Evolutionary conservation across 371 early-diverging fungal species (phyloP).

Genomic region (Mucor racemosus): DNA sequence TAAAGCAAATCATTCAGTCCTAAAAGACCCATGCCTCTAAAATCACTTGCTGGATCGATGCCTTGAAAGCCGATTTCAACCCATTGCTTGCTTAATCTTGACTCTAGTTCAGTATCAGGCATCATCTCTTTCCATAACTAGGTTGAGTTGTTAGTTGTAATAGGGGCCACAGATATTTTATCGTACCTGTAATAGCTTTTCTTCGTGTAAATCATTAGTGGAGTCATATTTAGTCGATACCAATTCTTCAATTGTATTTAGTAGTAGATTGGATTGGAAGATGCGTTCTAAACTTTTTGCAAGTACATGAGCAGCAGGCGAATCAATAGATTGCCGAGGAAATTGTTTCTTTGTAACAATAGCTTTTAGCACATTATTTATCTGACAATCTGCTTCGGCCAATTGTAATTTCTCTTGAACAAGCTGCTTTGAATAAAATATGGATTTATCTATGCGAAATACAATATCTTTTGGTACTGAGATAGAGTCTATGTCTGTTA

Average conservation of each 20-base stretch:
- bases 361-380: constrained; percentile 39
- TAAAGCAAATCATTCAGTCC: constrained; percentile 79
- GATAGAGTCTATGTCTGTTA: constrained; percentile 15
- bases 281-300: constrained; percentile 57
- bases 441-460: constrained; percentile 50
- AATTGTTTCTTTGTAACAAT: constrained; percentile 62
- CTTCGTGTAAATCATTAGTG: constrained; percentile 66
- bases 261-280: constrained; percentile 56
- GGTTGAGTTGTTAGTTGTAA: neutral
- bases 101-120: constrained; percentile 60
- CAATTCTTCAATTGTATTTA: constrained; percentile 63
- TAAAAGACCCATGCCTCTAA: constrained; percentile 85
- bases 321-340: constrained; percentile 30
- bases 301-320: constrained; percentile 61
- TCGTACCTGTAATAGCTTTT: constrained; percentile 64
- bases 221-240: constrained; percentile 74
- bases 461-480: constrained; percentile 10
- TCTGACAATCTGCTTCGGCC: constrained; percentile 41
- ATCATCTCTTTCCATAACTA: constrained; percentile 74
- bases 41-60: constrained; percentile 85
- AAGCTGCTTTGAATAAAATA: constrained; percentile 59
- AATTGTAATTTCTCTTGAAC: constrained; percentile 55
- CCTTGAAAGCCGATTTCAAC: constrained; percentile 82
- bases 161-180: neutral
- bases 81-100: constrained; percentile 71